A percentile compares a stretch with the other conserved stretches of the same genome.
Conservation (phyloP, 495 filamentous ascomycete genomes). For the Hyaloscypha finlandica region DNA sequence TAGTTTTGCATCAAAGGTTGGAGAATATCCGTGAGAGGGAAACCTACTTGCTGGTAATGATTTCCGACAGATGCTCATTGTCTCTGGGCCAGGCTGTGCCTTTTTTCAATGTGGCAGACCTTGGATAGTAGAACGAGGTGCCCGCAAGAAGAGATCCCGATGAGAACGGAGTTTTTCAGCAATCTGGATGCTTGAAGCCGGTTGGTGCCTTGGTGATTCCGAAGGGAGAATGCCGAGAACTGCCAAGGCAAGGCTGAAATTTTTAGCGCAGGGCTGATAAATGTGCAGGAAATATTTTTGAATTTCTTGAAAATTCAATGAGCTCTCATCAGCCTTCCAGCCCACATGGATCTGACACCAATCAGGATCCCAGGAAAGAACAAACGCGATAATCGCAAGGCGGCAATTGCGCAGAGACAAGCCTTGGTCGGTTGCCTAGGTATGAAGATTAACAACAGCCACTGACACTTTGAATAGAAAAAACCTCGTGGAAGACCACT, state of each 20-base stretch:
- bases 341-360: slow-evolving; percentile 26
- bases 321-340: background rate
- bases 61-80: too few relatives aligned
- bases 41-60: too few relatives aligned
- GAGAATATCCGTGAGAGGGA: too few relatives aligned
- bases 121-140: too few relatives aligned
- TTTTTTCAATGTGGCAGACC: too few relatives aligned
- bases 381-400: slow-evolving; percentile 21
- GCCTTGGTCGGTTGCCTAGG: slow-evolving; percentile 19
- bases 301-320: background rate
- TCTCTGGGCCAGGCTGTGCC: too few relatives aligned
- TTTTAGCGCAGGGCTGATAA: slow-evolving; percentile 10
- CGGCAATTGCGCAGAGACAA: slow-evolving; percentile 19
- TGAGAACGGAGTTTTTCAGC: too few relatives aligned
- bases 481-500: slow-evolving; percentile 22
- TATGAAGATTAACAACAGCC: background rate
- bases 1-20: too few relatives aligned
- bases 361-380: slow-evolving; percentile 30
- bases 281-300: background rate
- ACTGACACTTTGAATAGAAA: slow-evolving; percentile 11
- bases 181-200: too few relatives aligned
- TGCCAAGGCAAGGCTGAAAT: background rate
- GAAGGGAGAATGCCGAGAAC: background rate
- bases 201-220: too few relatives aligned
- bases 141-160: too few relatives aligned